Percentiles rank a stretch among this genome's conserved stretches.
Conservation (phyloP, 2,329 filamentous ascomycete species). For the Pestalotiopsis fici region DNA sequence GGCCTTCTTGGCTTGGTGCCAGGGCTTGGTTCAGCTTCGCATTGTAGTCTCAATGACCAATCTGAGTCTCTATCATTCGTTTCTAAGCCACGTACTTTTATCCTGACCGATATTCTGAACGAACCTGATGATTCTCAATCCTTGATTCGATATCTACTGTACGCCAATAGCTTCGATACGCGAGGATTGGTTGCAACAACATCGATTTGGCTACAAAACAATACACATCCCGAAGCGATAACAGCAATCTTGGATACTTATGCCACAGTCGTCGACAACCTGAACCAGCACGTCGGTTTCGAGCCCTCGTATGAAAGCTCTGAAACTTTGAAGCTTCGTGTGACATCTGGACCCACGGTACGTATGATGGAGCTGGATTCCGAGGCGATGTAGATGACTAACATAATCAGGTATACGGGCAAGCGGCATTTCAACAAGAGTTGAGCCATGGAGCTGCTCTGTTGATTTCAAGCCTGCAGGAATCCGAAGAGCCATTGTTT, state of each 20-base stretch:
- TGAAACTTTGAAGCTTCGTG: not conserved
- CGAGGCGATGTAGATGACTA: too few relatives aligned
- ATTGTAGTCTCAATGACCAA: not conserved
- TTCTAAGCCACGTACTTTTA: slow-evolving; percentile 27
- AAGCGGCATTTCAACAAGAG: slow-evolving; percentile 14
- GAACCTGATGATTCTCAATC: slow-evolving; percentile 35
- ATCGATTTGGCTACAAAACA: not conserved
- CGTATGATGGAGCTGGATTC: too few relatives aligned
- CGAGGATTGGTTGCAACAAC: not conserved
- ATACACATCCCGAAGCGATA: not conserved
- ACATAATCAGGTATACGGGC: slow-evolving; percentile 27
- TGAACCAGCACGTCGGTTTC: not conserved
- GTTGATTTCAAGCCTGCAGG: slow-evolving; percentile 28
- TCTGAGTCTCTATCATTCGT: slow-evolving; percentile 1
- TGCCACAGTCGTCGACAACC: not conserved
- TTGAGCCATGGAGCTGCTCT: slow-evolving; percentile 36
- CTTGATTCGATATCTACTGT: not conserved
- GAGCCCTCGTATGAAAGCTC: not conserved
- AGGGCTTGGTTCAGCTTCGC: not conserved
- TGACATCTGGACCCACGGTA: not conserved
- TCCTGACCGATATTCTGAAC: slow-evolving; percentile 36
- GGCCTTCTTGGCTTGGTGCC: not conserved
- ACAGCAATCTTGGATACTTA: not conserved
- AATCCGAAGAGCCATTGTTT: slow-evolving; percentile 44
- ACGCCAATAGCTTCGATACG: not conserved